phyloP scores from a whole-genome alignment of 805 yeast species.

The Debaryomyces maramus region DNA sequence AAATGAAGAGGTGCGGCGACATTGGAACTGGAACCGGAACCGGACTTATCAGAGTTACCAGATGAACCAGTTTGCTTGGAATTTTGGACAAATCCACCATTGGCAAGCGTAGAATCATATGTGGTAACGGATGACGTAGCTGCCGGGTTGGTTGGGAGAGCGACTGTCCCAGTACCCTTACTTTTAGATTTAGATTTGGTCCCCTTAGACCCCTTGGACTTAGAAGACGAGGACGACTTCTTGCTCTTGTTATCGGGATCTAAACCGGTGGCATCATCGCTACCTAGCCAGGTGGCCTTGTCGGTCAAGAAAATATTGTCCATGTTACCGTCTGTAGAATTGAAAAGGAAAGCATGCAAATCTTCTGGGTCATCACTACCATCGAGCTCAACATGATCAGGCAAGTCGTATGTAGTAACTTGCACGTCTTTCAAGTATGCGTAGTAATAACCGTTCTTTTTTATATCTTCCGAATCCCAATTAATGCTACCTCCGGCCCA shows the following conservation, averaged over 20 bases:
- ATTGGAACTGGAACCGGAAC: conserved; percentile 11
- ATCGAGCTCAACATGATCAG: conserved; percentile 45
- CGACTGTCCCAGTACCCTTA: conserved; percentile 12
- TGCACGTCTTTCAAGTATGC: conserved; percentile 59
- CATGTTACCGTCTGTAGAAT: conserved; percentile 42
- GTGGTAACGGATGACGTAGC: conserved; percentile 13
- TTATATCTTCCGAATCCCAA: conserved; percentile 78
- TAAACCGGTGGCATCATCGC: conserved; percentile 64
- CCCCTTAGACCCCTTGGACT: neutral
- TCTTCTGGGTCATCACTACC: conserved; percentile 52
- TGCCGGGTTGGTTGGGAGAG: conserved; percentile 1
- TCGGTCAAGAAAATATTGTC: conserved; percentile 57
- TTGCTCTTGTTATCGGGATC: conserved; percentile 44
- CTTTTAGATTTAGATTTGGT: conserved; percentile 7
- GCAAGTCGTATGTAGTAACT: conserved; percentile 73
- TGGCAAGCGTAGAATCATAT: conserved; percentile 14
- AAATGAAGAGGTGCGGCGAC: conserved; percentile 4
- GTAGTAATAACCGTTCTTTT: conserved; percentile 78
- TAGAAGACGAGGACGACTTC: conserved; percentile 14
- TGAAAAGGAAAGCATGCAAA: conserved; percentile 48
- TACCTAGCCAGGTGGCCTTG: conserved; percentile 58
- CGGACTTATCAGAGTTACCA: conserved; percentile 11
- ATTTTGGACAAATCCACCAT: conserved; percentile 43
- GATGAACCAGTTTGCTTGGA: conserved; percentile 15
- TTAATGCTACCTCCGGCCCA: conserved; percentile 89